phyloP scores from a whole-genome alignment of 179 eudicot genomes.

The Beta macrorhiza region DNA sequence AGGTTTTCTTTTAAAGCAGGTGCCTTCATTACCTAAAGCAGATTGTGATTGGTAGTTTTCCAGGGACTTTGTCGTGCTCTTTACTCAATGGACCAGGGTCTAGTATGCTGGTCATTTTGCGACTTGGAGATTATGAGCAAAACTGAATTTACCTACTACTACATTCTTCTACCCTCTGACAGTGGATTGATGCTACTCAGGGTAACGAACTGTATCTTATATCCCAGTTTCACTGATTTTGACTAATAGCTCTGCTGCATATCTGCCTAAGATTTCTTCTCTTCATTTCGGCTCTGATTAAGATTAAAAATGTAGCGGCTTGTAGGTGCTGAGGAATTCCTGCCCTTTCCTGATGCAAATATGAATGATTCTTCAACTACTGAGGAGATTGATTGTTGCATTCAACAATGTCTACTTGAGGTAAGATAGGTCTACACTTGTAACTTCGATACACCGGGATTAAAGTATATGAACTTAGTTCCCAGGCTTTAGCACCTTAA shows the following conservation, averaged over 20 bases:
- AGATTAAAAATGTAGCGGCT: conserved; percentile 57
- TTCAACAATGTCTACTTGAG: conserved; percentile 56
- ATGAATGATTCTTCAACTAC: conserved; percentile 37
- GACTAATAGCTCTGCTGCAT: background rate
- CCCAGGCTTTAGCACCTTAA: background rate
- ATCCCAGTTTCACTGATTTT: background rate
- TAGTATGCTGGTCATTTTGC: conserved; percentile 72
- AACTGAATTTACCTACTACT: conserved; percentile 59
- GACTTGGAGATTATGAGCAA: conserved; percentile 59
- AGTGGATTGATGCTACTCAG: conserved; percentile 72
- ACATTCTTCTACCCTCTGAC: conserved; percentile 78
- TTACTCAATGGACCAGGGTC: conserved; percentile 66
- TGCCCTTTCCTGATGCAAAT: conserved; percentile 54
- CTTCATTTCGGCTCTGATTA: background rate
- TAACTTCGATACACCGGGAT: conserved; percentile 8
- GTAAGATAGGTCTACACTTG: conserved; percentile 32
- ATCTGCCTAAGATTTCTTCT: background rate
- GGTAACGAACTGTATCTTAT: conserved; percentile 39
- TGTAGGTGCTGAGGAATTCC: conserved; percentile 70
- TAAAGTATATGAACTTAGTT: no score
- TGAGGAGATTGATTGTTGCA: conserved; percentile 44
- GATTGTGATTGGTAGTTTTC: conserved; percentile 52
- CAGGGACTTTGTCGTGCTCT: conserved; percentile 65
- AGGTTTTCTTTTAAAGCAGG: conserved; percentile 1
- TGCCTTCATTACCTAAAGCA: conserved; percentile 23